These are phyloP conservation scores for Angomonas ambiguus DNA, from an alignment of 208 protist species.

Conservation along the genomic window DNA sequence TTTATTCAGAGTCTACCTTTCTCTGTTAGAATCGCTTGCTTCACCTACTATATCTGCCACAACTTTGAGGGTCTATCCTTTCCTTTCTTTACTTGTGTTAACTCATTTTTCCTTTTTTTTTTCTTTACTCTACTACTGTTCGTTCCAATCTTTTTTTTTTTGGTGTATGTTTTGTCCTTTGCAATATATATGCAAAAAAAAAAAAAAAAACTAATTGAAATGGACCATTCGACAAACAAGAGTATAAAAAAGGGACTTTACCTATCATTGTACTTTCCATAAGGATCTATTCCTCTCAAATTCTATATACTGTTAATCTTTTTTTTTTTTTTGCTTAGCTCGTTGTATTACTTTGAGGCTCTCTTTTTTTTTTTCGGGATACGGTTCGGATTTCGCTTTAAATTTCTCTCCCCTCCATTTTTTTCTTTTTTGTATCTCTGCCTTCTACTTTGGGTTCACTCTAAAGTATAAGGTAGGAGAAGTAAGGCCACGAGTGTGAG, in stretches of 20 bases:
- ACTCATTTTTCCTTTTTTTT: neutral
- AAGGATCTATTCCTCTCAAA: too few relatives aligned
- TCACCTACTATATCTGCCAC: too few relatives aligned
- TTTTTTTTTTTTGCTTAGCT: conserved; percentile 3
- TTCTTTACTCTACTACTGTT: conserved; percentile 7
- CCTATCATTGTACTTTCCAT: neutral
- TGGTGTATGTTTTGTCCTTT: neutral
- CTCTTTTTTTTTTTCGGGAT: neutral
- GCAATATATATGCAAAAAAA: neutral
- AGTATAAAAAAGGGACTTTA: neutral
- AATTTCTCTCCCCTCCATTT: neutral
- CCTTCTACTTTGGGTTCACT: too few relatives aligned
- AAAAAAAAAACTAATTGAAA: neutral
- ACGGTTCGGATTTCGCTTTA: neutral
- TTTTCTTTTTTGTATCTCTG: conserved; percentile 16
- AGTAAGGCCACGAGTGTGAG: too few relatives aligned
- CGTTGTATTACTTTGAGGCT: neutral
- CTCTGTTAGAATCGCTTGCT: too few relatives aligned
- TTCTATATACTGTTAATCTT: neutral
- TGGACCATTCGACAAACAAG: neutral
- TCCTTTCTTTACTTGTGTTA: too few relatives aligned
- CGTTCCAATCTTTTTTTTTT: neutral
- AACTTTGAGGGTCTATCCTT: too few relatives aligned
- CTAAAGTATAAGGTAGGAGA: too few relatives aligned
- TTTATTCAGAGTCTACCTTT: neutral